A percentile compares a stretch with the other conserved stretches of the same genome.
Evolutionary conservation across 2,329 filamentous ascomycete species (phyloP).

Genomic region (Phyllosticta citrichinensis): DNA sequence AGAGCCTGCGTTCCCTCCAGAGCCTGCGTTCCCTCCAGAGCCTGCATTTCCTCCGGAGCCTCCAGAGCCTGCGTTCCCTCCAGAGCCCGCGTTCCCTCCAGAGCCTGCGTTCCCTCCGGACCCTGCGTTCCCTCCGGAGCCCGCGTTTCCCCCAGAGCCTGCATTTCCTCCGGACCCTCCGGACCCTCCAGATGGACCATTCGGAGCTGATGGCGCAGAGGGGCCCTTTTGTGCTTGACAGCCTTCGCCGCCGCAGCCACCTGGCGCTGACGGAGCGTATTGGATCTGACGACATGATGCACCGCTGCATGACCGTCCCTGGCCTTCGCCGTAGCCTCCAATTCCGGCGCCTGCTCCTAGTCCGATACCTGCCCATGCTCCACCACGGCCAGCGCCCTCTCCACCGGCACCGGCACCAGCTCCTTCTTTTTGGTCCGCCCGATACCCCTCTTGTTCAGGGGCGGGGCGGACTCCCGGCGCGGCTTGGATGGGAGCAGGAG

Average conservation of each 20-base stretch:
- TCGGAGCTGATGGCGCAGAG: background rate
- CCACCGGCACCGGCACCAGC: no score
- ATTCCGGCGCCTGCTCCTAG: background rate
- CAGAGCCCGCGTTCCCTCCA: no score
- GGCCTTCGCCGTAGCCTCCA: background rate
- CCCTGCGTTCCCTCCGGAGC: background rate
- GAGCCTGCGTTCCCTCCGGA: background rate
- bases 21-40: background rate
- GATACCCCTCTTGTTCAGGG: no score
- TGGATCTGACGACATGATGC: background rate
- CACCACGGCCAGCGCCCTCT: no score
- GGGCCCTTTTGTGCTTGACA: no score
- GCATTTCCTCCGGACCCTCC: background rate
- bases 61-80: no score
- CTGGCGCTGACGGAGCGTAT: background rate
- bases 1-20: background rate
- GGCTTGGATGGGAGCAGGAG: no score
- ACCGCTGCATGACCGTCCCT: background rate
- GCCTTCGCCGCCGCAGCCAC: no score
- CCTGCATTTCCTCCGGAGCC: background rate
- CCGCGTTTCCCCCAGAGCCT: background rate
- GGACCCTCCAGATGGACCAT: background rate
- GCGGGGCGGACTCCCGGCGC: background rate
- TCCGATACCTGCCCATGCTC: background rate
- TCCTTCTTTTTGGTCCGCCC: no score